phyloP scores from a whole-genome alignment of 2,329 filamentous ascomycete genomes.

The Neocatenulostroma microsporum region DNA sequence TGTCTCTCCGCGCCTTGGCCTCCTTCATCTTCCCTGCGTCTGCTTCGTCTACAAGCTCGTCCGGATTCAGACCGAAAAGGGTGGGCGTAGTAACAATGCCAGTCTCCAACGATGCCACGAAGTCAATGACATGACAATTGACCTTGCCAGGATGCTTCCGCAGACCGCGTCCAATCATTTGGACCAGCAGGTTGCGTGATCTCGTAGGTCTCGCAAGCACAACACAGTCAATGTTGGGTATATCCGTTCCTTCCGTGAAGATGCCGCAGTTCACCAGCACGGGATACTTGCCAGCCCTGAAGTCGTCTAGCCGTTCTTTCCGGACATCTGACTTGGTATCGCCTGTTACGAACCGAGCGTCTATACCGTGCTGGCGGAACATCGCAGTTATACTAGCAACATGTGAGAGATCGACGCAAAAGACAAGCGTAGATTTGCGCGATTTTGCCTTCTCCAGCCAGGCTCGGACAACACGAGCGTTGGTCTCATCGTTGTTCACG shows the following conservation, averaged over 20 bases:
- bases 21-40: slow-evolving; percentile 54
- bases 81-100: slow-evolving; percentile 89
- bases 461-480: slow-evolving; percentile 74
- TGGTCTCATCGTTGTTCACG: slow-evolving; percentile 74
- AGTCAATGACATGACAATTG: slow-evolving; percentile 91
- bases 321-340: slow-evolving; percentile 65
- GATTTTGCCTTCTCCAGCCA: slow-evolving; percentile 69
- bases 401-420: slow-evolving; percentile 86
- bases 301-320: slow-evolving; percentile 62
- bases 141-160: slow-evolving; percentile 70
- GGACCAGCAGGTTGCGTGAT: slow-evolving; percentile 85
- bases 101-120: slow-evolving; percentile 76
- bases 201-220: slow-evolving; percentile 79
- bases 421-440: slow-evolving; percentile 80
- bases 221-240: slow-evolving; percentile 93
- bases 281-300: slow-evolving; percentile 68
- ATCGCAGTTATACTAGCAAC: slow-evolving; percentile 64
- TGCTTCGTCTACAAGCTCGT: slow-evolving; percentile 62
- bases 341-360: slow-evolving; percentile 81
- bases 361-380: slow-evolving; percentile 70
- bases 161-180: slow-evolving; percentile 97
- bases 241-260: slow-evolving; percentile 95
- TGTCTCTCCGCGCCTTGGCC: slow-evolving; percentile 41
- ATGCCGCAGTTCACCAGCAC: slow-evolving; percentile 92
- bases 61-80: slow-evolving; percentile 83